phyloP scores from a whole-genome alignment of 345 rosid species.

The Citrus maxima region DNA sequence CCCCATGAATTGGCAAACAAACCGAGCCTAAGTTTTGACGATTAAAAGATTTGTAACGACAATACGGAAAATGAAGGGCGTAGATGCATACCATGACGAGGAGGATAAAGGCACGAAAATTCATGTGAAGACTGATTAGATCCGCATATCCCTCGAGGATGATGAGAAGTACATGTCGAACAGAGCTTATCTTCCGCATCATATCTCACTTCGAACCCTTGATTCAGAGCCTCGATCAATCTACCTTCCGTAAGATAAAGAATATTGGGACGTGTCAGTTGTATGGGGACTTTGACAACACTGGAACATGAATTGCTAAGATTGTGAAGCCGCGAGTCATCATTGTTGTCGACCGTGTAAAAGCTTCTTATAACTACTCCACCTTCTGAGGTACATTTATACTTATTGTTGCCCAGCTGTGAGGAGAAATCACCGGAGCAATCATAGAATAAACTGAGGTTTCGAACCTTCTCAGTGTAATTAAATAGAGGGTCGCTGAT shows the following conservation, averaged over 20 bases:
- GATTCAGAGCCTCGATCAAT: background rate
- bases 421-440: background rate
- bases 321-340: background rate
- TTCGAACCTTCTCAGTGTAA: background rate
- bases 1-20: too few relatives aligned
- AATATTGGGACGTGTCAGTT: background rate
- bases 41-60: too few relatives aligned
- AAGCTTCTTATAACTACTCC: background rate
- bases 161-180: background rate
- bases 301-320: background rate
- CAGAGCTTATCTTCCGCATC: fast-evolving
- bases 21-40: too few relatives aligned
- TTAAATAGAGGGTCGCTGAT: background rate
- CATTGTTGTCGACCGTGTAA: background rate
- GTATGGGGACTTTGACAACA: background rate
- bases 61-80: background rate
- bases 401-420: background rate
- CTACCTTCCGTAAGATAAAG: fast-evolving
- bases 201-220: background rate
- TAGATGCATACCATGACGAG: background rate
- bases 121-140: background rate
- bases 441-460: constrained; percentile 26
- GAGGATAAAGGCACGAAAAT: background rate
- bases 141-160: background rate
- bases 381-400: background rate